Evolutionary conservation across 495 filamentous ascomycete genomes (phyloP).

Genomic region (Usnea hakonensis): DNA sequence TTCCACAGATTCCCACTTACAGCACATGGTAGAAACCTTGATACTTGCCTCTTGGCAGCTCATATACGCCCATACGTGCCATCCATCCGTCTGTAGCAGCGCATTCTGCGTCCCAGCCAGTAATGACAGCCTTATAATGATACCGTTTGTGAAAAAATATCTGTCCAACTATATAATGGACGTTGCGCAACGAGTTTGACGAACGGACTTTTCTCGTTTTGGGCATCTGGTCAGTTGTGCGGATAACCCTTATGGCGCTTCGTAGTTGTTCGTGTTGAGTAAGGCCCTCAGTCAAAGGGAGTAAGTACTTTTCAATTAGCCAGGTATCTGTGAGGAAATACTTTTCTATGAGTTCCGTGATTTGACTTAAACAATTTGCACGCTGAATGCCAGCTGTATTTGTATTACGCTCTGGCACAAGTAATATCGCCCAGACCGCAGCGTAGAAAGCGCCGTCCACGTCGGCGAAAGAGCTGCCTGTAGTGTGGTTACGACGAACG

Average conservation of each 20-base stretch:
- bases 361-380: slow-evolving; percentile 55
- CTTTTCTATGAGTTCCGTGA: slow-evolving; percentile 57
- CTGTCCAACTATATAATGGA: slow-evolving; percentile 72
- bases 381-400: slow-evolving; percentile 42
- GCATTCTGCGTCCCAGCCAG: slow-evolving; percentile 71
- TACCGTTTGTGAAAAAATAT: slow-evolving; percentile 80
- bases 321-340: slow-evolving; percentile 56
- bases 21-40: slow-evolving; percentile 80
- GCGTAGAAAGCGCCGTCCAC: slow-evolving; percentile 65
- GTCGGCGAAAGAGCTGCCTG: slow-evolving; percentile 36
- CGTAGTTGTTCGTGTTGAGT: slow-evolving; percentile 40
- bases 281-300: slow-evolving; percentile 45
- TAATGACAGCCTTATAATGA: slow-evolving; percentile 69
- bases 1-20: slow-evolving; percentile 44
- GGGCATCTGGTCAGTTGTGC: slow-evolving; percentile 50
- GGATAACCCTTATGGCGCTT: slow-evolving; percentile 50
- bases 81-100: slow-evolving; percentile 45
- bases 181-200: slow-evolving; percentile 31
- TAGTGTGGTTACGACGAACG: slow-evolving; percentile 25
- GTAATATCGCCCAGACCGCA: slow-evolving; percentile 68
- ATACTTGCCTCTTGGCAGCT: slow-evolving; percentile 50
- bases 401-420: slow-evolving; percentile 42
- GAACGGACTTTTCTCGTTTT: slow-evolving; percentile 45
- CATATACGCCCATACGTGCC: slow-evolving; percentile 57
- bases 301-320: slow-evolving; percentile 56